These are phyloP conservation scores for Penicillium brevicompactum DNA, from an alignment of 2,329 filamentous ascomycete genomes.

Conservation along the genomic window DNA sequence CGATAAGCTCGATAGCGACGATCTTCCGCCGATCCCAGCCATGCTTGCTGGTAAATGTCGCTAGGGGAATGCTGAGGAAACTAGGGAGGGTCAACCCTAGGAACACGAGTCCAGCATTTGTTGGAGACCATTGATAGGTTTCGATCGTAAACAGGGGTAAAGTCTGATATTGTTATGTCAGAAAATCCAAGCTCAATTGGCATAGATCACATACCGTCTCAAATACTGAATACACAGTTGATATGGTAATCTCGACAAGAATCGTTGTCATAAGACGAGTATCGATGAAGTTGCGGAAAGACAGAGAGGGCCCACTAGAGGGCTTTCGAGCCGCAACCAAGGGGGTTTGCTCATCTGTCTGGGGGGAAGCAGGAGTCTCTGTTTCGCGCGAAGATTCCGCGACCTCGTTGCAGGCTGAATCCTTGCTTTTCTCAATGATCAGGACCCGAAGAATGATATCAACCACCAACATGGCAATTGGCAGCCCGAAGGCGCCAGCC, in stretches of 20 bases:
- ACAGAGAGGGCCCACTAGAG: background rate
- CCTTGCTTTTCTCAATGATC: background rate
- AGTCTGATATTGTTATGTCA: background rate
- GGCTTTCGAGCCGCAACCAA: background rate
- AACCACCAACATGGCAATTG: background rate
- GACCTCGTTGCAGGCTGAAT: background rate
- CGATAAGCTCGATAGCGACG: conserved; percentile 3
- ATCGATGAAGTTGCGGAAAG: background rate
- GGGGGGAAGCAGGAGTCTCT: background rate
- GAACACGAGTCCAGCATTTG: conserved; percentile 3
- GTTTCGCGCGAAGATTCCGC: background rate
- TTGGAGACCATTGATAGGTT: conserved; percentile 6
- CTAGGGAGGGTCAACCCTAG: conserved; percentile 6
- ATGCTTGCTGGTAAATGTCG: background rate
- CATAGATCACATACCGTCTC: background rate
- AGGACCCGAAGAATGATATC: conserved; percentile 3
- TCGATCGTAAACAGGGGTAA: conserved; percentile 6
- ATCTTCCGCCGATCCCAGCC: conserved; percentile 4
- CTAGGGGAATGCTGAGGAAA: conserved; percentile 10
- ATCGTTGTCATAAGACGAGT: background rate
- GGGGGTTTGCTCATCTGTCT: background rate
- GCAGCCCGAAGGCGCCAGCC: conserved; percentile 5
- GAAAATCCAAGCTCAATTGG: background rate
- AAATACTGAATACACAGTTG: background rate
- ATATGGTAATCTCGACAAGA: background rate